phyloP scores from a whole-genome alignment of 2,329 filamentous ascomycete species.

The Colletotrichum falcatum region DNA sequence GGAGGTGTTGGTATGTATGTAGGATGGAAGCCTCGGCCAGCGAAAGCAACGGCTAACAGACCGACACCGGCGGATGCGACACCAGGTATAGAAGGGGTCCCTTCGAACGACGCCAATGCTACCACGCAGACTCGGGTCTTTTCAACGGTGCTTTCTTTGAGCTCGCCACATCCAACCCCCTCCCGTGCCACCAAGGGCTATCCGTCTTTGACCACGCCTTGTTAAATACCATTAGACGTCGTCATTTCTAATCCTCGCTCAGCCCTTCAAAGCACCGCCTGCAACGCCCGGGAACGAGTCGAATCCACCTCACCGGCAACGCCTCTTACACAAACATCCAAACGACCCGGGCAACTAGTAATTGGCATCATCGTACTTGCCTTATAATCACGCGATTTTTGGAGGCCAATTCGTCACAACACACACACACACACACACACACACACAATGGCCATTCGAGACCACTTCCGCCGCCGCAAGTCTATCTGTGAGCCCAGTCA shows the following conservation, averaged over 20 bases:
- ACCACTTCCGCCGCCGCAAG: conserved; percentile 56
- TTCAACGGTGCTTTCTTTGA: conserved; percentile 35
- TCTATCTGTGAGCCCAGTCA: conserved; percentile 52
- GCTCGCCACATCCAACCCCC: conserved; percentile 26
- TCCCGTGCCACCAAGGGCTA: neutral
- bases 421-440: too few relatives aligned
- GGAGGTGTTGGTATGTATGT: neutral
- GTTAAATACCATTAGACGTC: conserved; percentile 29
- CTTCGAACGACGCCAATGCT: conserved; percentile 26
- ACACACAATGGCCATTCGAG: conserved; percentile 57
- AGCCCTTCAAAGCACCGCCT: neutral
- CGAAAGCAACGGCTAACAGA: conserved; percentile 13
- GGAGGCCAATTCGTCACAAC: neutral
- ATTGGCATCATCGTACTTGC: neutral
- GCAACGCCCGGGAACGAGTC: neutral
- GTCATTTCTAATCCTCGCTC: neutral
- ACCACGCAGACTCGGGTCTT: conserved; percentile 18
- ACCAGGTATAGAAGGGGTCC: conserved; percentile 22
- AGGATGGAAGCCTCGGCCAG: neutral
- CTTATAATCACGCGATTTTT: neutral
- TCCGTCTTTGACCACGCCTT: neutral
- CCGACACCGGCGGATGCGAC: conserved; percentile 1
- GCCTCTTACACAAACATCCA: neutral
- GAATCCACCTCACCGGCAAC: too few relatives aligned
- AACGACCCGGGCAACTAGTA: neutral